Evolutionary conservation across 371 early-diverging fungal species (phyloP).

Genomic region (Rhizomucor pusillus): DNA sequence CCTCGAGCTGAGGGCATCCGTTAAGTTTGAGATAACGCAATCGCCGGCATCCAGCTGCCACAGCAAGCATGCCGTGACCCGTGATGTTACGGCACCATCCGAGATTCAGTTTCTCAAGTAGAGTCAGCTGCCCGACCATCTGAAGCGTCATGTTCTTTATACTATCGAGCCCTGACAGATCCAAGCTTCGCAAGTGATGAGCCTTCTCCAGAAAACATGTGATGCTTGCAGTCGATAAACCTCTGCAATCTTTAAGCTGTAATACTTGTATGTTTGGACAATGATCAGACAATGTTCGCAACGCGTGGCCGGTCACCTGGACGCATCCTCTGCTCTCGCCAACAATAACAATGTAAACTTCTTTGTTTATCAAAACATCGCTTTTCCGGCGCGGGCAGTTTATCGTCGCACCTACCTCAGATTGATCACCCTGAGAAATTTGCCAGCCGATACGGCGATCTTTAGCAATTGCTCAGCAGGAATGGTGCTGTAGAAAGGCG

Average conservation of each 20-base stretch:
- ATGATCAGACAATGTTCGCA: constrained; percentile 44
- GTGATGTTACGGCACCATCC: constrained; percentile 58
- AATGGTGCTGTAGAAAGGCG: constrained; percentile 51
- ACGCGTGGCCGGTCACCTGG: constrained; percentile 50
- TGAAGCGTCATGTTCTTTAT: constrained; percentile 48
- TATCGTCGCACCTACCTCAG: constrained; percentile 49
- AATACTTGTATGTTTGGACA: constrained; percentile 54
- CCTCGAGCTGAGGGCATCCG: constrained; percentile 49
- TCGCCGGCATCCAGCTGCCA: constrained; percentile 33
- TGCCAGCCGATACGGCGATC: constrained; percentile 44
- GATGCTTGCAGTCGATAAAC: constrained; percentile 47
- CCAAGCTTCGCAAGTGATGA: constrained; percentile 32
- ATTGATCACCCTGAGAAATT: constrained; percentile 51
- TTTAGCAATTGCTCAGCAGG: constrained; percentile 41
- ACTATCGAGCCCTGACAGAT: constrained; percentile 46
- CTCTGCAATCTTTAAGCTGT: constrained; percentile 49
- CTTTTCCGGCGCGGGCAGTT: too few species aligned
- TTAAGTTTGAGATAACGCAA: constrained; percentile 45
- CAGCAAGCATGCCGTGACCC: constrained; percentile 35
- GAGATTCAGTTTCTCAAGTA: constrained; percentile 44
- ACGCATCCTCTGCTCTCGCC: constrained; percentile 47
- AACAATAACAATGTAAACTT: constrained; percentile 1
- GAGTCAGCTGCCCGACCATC: constrained; percentile 26
- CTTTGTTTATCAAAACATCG: not conserved
- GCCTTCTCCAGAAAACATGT: constrained; percentile 38